Evolutionary conservation across 768 basidiomycete species (phyloP), one percentile per base, ranked within the genome.

Genomic region (Gloeostereum incarnatum): DNA sequence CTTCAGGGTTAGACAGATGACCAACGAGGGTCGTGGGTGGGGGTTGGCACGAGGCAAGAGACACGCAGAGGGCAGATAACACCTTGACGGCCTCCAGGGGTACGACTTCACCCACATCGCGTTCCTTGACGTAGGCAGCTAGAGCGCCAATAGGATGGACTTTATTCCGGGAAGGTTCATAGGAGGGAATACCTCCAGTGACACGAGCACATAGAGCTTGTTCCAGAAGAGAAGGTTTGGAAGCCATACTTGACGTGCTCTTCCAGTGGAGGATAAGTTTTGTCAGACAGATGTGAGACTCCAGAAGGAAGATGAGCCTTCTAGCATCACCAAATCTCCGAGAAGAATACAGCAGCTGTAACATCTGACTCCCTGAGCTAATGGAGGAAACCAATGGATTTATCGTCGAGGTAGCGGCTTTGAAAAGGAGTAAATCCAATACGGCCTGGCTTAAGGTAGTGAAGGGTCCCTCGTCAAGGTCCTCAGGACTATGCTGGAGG

Each of bases 401-500:
- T 46, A 94, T 81, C 1, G 84, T 82, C 0, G 87, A 81, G 2
- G 78, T 76, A 5, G 84, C 80, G 1, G 87, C 81, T 45, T 79
- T 78, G 56, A 71, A 69, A 11, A 96, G 62, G 35, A 94, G 68
- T 0, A 74, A 68, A 42, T 91, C 85, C 2, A 75, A 66, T 29
- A 92, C 66, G 0, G 73, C 65, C 44, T 74, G 74, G 47, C 80
- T 73, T 37, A 87, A 59, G 6, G 62, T 53, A 0, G 71, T 60
- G 48, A 84, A 82, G 0, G 83, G 81, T 20, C 72, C 62, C 29
- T 71, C 69, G 35, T 61, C 61, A 35, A 75, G 41, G 2, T 63
- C 53, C 0, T 75, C 75, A 1, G 81, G 72, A 1, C 75, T 69
- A 44, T 81, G 71, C 34, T 71, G 64, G 31, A 94, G 55, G 9